Evolutionary conservation across 2,329 filamentous ascomycete genomes (phyloP).

Genomic region (Hypoxylon sp.): DNA sequence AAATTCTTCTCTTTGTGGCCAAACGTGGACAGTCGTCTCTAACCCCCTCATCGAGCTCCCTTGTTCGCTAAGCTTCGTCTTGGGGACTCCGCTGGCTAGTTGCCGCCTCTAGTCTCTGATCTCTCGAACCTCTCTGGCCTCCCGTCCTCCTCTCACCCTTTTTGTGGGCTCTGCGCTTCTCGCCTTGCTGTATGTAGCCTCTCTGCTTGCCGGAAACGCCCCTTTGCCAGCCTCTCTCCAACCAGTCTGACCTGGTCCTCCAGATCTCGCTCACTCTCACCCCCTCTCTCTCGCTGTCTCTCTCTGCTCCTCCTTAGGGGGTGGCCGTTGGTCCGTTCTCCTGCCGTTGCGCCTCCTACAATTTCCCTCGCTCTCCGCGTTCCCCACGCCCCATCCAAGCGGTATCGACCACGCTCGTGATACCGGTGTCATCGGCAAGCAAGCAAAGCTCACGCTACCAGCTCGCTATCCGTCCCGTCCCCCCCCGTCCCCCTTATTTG

Average conservation of each 20-base stretch:
- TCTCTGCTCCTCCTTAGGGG: conserved; percentile 1
- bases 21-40: conserved; percentile 44
- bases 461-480: conserved; percentile 31
- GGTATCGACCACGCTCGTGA: conserved; percentile 37
- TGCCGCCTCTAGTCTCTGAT: conserved; percentile 36
- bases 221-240: neutral
- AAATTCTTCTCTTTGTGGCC: conserved; percentile 42
- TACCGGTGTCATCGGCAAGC: conserved; percentile 45
- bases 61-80: conserved; percentile 36
- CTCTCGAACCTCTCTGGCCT: conserved; percentile 11
- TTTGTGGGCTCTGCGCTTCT: conserved; percentile 27
- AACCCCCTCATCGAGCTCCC: conserved; percentile 33
- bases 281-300: conserved; percentile 9
- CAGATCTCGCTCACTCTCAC: conserved; percentile 16
- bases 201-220: no score
- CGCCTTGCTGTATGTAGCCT: conserved; percentile 12
- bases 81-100: conserved; percentile 43
- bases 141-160: conserved; percentile 40
- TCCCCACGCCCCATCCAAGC: conserved; percentile 39
- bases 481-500: conserved; percentile 44
- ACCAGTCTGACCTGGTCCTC: conserved; percentile 26
- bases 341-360: conserved; percentile 23
- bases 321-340: conserved; percentile 28
- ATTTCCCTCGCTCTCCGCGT: conserved; percentile 36
- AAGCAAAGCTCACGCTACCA: no score